Conservation (phyloP, 129 eudicot genomes). For the Centella asiatica region DNA sequence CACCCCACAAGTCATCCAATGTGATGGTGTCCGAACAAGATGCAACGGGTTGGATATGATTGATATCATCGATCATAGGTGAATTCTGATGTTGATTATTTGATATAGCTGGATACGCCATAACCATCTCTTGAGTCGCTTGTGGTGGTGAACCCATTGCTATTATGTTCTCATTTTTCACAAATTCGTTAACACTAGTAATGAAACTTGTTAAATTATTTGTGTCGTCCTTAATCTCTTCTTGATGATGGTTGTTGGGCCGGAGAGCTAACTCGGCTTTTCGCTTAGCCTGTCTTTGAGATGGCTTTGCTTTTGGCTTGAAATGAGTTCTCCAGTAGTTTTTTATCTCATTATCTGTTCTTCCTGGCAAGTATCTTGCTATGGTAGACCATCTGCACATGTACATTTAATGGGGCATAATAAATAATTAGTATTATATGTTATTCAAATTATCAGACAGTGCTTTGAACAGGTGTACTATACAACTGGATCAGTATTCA, state of each 20-base stretch:
- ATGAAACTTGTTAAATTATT: conserved; percentile 6
- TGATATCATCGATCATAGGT: conserved; percentile 11
- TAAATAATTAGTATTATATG: too few relatives aligned
- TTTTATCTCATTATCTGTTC: conserved; percentile 67
- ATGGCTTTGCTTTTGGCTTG: conserved; percentile 35
- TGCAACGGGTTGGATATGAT: conserved; percentile 24
- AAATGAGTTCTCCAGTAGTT: conserved; percentile 70
- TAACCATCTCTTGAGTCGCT: conserved; percentile 21
- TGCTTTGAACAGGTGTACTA: too few relatives aligned
- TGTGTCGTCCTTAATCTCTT: neutral
- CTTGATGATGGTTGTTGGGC: conserved; percentile 2
- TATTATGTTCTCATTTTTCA: neutral
- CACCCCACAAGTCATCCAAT: conserved; percentile 40
- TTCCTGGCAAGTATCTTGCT: conserved; percentile 72
- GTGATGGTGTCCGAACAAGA: conserved; percentile 22
- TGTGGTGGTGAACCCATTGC: conserved; percentile 12
- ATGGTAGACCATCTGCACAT: conserved; percentile 66
- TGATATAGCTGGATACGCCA: conserved; percentile 1
- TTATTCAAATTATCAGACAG: too few relatives aligned
- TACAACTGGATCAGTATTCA: too few relatives aligned
- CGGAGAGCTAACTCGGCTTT: conserved; percentile 19
- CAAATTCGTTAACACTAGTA: neutral
- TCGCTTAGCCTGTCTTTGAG: conserved; percentile 21
- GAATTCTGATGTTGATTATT: conserved; percentile 14
- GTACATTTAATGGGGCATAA: neutral